A percentile compares a stretch with the other conserved stretches of the same genome.
phyloP scores from a whole-genome alignment of 495 filamentous ascomycete species.

The Melanomma pulvis-pyrius region DNA sequence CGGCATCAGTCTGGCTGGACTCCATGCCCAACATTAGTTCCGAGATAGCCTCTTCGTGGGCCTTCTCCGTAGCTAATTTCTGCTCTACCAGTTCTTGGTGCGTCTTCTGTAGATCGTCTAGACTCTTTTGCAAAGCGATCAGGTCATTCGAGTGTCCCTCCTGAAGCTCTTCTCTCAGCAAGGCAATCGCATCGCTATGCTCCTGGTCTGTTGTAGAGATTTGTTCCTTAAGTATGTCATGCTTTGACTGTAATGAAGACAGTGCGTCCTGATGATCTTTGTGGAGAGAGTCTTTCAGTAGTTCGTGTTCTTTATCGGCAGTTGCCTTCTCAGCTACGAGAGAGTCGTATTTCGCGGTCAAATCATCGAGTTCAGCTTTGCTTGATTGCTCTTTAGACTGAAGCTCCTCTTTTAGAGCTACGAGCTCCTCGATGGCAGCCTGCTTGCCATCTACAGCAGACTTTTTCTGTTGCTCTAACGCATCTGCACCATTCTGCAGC shows the following conservation, averaged over 20 bases:
- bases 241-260: slow-evolving; percentile 14
- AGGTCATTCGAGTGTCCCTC: slow-evolving; percentile 36
- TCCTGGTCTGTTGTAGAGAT: slow-evolving; percentile 28
- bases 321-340: slow-evolving; percentile 22
- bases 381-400: slow-evolving; percentile 13
- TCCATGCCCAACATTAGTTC: slow-evolving; percentile 35
- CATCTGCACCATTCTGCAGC: slow-evolving; percentile 15
- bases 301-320: slow-evolving; percentile 28
- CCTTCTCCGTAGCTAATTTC: slow-evolving; percentile 19
- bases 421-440: slow-evolving; percentile 1
- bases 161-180: slow-evolving; percentile 31
- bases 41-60: slow-evolving; percentile 33
- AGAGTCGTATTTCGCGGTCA: slow-evolving; percentile 29
- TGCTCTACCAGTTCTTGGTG: slow-evolving; percentile 26
- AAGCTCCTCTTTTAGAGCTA: slow-evolving; percentile 10
- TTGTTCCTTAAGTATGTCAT: slow-evolving; percentile 18
- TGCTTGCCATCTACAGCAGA: slow-evolving; percentile 5
- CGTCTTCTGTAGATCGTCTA: slow-evolving; percentile 27
- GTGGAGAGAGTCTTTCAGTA: slow-evolving; percentile 27
- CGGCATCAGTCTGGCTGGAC: slow-evolving; percentile 24
- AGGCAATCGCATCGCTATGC: slow-evolving; percentile 34
- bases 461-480: slow-evolving; percentile 25
- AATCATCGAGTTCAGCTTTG: slow-evolving; percentile 9
- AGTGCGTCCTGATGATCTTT: slow-evolving; percentile 27
- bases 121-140: slow-evolving; percentile 17